A percentile compares a stretch with the other conserved stretches of the same genome.
Evolutionary conservation across 2,329 filamentous ascomycete genomes (phyloP).

Genomic region (Macrophomina tecta): DNA sequence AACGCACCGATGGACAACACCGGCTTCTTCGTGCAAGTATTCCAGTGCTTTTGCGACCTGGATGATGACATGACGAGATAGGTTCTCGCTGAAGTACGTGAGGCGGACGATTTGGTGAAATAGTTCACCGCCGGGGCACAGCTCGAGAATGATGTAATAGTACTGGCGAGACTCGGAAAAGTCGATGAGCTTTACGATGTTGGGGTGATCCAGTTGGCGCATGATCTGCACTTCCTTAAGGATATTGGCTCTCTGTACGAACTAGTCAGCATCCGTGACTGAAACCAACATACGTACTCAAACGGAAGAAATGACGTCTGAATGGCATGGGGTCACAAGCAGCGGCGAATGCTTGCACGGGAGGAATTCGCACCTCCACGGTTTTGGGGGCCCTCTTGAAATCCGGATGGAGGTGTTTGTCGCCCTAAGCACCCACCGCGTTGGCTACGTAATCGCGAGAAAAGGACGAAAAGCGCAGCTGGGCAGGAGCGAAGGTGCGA

Average conservation of each 20-base stretch:
- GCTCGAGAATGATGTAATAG: constrained; percentile 95
- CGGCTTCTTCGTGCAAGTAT: constrained; percentile 92
- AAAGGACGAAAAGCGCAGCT: constrained; percentile 34
- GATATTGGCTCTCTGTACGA: constrained; percentile 85
- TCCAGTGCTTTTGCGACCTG: constrained; percentile 95
- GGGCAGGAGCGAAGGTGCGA: constrained; percentile 29
- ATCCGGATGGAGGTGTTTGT: constrained; percentile 92
- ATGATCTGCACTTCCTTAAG: constrained; percentile 99
- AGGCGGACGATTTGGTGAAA: constrained; percentile 98
- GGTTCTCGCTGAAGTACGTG: constrained; percentile 96
- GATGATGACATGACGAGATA: constrained; percentile 91
- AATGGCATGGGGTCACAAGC: constrained; percentile 36
- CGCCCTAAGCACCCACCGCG: constrained; percentile 69
- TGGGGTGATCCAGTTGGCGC: constrained; percentile 94
- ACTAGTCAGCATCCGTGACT: constrained; percentile 49
- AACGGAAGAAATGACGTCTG: constrained; percentile 28
- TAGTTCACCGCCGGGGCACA: constrained; percentile 92
- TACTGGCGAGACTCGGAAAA: constrained; percentile 94
- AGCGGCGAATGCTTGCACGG: constrained; percentile 33
- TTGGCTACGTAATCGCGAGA: constrained; percentile 56
- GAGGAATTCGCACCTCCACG: constrained; percentile 80
- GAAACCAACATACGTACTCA: constrained; percentile 22
- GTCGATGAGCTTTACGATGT: constrained; percentile 91
- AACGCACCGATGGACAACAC: constrained; percentile 92
- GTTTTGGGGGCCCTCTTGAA: constrained; percentile 88